Conservation (phyloP, 2,329 filamentous ascomycete genomes). For the Neoascochyta sp. region DNA sequence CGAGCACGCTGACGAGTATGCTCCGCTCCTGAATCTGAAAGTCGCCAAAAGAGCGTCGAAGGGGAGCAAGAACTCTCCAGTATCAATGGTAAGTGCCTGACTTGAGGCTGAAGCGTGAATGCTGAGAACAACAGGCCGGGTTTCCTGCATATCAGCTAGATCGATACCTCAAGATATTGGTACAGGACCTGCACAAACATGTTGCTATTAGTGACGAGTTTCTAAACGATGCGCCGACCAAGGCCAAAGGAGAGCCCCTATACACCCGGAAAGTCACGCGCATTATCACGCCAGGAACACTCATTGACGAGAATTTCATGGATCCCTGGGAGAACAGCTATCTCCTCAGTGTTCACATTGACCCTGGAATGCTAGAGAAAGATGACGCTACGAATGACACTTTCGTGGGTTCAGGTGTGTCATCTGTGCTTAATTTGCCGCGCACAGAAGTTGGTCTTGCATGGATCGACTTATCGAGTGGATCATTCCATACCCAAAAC, state of each 20-base stretch:
- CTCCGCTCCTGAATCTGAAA: conserved; percentile 82
- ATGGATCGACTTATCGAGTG: conserved; percentile 94
- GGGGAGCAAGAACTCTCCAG: conserved; percentile 55
- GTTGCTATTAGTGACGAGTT: conserved; percentile 96
- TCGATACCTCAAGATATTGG: conserved; percentile 85
- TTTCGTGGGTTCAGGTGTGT: conserved; percentile 25
- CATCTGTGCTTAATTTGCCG: conserved; percentile 38
- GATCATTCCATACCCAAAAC: conserved; percentile 83
- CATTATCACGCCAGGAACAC: conserved; percentile 87
- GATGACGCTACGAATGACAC: conserved; percentile 23
- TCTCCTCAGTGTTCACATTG: conserved; percentile 72
- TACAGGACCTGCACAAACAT: conserved; percentile 84
- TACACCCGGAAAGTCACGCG: conserved; percentile 82
- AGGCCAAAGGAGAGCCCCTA: conserved; percentile 72
- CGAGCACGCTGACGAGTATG: conserved; percentile 87
- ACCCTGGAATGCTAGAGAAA: conserved; percentile 28
- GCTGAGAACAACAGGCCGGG: conserved; percentile 59
- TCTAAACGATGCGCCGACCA: conserved; percentile 66
- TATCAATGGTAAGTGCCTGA: conserved; percentile 74
- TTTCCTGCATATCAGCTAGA: conserved; percentile 94
- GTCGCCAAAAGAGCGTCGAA: conserved; percentile 66
- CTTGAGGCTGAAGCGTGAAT: no score
- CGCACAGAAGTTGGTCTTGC: conserved; percentile 66
- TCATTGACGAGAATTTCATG: conserved; percentile 98
- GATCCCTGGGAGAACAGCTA: conserved; percentile 93